Conservation (phyloP, 306 rosid genomes). For the Inga oerstediana region DNA sequence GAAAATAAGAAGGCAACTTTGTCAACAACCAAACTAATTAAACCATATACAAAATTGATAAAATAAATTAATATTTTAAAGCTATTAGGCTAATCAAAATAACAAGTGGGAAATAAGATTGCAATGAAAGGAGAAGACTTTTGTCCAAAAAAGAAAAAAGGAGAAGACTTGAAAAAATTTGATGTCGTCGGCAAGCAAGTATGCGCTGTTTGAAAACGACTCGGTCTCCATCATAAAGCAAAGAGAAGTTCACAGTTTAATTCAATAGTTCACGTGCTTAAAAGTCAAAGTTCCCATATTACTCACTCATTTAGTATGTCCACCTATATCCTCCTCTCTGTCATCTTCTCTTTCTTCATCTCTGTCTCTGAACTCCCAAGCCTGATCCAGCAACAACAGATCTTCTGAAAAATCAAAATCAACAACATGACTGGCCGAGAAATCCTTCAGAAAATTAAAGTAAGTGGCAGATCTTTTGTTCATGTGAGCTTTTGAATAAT, state of each 20-base stretch:
- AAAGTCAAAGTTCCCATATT: conserved; percentile 37
- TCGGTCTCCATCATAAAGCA: not conserved
- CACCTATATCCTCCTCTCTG: not conserved
- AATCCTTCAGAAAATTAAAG: conserved; percentile 50
- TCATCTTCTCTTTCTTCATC: not conserved
- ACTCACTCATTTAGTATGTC: conserved; percentile 1
- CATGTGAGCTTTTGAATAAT: conserved; percentile 13
- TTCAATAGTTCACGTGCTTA: conserved; percentile 17
- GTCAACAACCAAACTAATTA: not conserved
- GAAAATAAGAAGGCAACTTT: not conserved
- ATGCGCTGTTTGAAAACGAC: conserved; percentile 30
- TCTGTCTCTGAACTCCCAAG: not conserved
- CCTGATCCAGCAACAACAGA: not conserved
- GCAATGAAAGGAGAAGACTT: no score
- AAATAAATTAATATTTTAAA: not conserved
- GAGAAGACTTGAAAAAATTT: not conserved
- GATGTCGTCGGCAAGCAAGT: conserved; percentile 42
- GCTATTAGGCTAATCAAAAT: not conserved
- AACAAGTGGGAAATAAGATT: conserved; percentile 21
- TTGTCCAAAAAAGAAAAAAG: no score
- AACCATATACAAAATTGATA: not conserved
- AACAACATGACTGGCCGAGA: conserved; percentile 45
- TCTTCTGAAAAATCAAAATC: not conserved
- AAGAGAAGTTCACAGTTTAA: not conserved
- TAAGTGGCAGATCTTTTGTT: not conserved